Base-by-base conservation (phyloP, 2,329 filamentous ascomycete species). In the Epichloe coenophiala region DNA sequence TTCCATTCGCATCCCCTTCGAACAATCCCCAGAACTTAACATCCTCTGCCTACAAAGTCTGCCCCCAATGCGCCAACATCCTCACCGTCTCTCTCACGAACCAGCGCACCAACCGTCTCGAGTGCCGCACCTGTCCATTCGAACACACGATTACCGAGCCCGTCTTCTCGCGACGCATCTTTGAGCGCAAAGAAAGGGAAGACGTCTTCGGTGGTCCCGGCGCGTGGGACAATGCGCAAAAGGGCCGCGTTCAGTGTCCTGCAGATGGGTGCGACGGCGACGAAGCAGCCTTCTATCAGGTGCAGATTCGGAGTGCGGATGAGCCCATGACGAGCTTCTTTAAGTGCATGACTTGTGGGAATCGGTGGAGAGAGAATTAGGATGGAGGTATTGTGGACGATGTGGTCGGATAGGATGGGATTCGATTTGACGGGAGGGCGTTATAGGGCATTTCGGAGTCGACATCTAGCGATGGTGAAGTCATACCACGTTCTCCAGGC, bases 271-370 rank as follows among this genome's bases (percentile, higher is more conserved):
- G 93, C 73, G 77, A 86, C 62, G 88, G 88, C 55, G 77, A 81
- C 54, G 81, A 88, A 71, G 93, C 93, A 3, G 94, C 90, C 56
- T 97, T 91, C 73, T 95, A 90, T 73, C 88, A 95, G 74, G 82
- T 97, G 59, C 93, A 98, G 76, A 97, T 97, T 70, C 83, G 93
- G 59, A 95, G 88, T 74, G 93, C 93, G 48, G 93, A 98, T 71
- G 93, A 98, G 75, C 93, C 93, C 54, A 96, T 95, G 86, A 98
- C 93, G 58, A 91, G 83, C 54, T 97, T 97, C 69, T 94, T 84
- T 71, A 93, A 89, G 80, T 86, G 82, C 62, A 84, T 84, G 78
- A 74, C 73, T 12, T 86, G 82, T 59, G 77, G 75, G 23, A 70
- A 78, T 54, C 70, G 78, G 51, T 86, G 82, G 82, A 78, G 80